A percentile compares a stretch with the other conserved stretches of the same genome.
Evolutionary conservation across 352 stramenopile genomes (phyloP).

Genomic region (Peronosclerospora sorghi): DNA sequence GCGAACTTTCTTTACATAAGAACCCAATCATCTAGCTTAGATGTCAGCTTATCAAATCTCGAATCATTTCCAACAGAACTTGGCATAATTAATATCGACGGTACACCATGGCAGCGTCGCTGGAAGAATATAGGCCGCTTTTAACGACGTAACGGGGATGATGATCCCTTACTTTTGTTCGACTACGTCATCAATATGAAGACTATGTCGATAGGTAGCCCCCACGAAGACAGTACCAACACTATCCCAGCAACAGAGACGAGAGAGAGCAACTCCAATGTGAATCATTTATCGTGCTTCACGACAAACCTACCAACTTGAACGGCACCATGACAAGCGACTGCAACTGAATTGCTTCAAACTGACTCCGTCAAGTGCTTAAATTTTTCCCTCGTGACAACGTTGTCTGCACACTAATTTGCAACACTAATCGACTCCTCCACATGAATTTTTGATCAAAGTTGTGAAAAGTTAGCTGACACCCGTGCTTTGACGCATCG

Average conservation of each 20-base stretch:
- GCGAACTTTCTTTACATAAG: constrained; percentile 77
- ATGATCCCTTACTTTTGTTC: constrained; percentile 6
- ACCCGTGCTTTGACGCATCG: constrained; percentile 29
- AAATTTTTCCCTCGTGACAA: constrained; percentile 47
- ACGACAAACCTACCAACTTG: too few species aligned
- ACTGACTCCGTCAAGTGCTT: constrained; percentile 35
- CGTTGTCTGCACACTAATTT: constrained; percentile 72
- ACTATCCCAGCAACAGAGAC: too few species aligned
- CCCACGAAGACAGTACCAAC: too few species aligned
- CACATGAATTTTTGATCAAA: too few species aligned
- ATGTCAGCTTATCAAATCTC: constrained; percentile 60
- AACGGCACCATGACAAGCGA: neutral
- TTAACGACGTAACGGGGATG: constrained; percentile 8
- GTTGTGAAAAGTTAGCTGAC: constrained; percentile 21
- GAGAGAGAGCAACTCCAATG: too few species aligned
- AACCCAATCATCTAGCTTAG: constrained; percentile 72
- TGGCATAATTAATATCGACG: constrained; percentile 61
- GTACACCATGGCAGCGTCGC: constrained; percentile 48
- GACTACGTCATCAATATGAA: neutral
- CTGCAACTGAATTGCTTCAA: constrained; percentile 11
- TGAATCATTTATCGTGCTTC: too few species aligned
- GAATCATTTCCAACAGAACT: constrained; percentile 52
- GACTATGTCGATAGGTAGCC: too few species aligned
- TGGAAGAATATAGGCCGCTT: constrained; percentile 55
- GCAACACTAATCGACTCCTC: constrained; percentile 75